Evolutionary conservation across 1,284 basidiomycete genomes (phyloP), one percentile per base, ranked within the genome.

Genomic region (Leccinum laetum): DNA sequence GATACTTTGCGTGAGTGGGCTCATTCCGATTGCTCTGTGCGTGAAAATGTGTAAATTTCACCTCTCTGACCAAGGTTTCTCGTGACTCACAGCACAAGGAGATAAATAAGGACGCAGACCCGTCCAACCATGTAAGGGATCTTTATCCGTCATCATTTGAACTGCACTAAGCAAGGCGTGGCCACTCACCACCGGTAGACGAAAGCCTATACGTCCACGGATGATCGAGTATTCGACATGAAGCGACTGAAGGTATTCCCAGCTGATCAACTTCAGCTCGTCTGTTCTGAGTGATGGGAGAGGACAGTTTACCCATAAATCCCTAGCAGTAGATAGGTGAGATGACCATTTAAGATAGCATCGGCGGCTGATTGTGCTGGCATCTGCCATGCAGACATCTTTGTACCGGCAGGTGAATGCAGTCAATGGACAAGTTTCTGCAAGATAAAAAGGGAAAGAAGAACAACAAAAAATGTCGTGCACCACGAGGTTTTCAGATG

Each of bases 51-150:
- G 58, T 29, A 4, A 6, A 35, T 13, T 13, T 2, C 46, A 6
- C 18, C 10, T 8, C 11, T 14, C 4, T 16, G n/a, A 18, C 4
- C 29, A 56, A 26, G 16, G n/a, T 52, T 1, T 2, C 4, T 11
- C 8, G 1, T 53, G 35, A 49, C 69, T 69, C 56, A 75, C 73
- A 49, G 14, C 1, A 66, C 0, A 60, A 71, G 1, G 24, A 73
- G 32, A 14, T 41, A 64, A 18, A 61, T 4, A 16, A 73, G 46
- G 35, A 67, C 39, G 13, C 9, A 58, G 4, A 14, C 11, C 11
- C 73, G 65, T 5, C 67, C 72, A 21, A 66, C 7, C 10, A 73
- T 7, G 29, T 75, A 73, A n/a, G 72, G 73, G 29, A 73, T 39
- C 72, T 73, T 58, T 1, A 2, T 32, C 60, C 7, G 39, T 18